These are phyloP conservation scores for Daedalea quercina DNA, from an alignment of 768 basidiomycete genomes.

Conservation along the genomic window DNA sequence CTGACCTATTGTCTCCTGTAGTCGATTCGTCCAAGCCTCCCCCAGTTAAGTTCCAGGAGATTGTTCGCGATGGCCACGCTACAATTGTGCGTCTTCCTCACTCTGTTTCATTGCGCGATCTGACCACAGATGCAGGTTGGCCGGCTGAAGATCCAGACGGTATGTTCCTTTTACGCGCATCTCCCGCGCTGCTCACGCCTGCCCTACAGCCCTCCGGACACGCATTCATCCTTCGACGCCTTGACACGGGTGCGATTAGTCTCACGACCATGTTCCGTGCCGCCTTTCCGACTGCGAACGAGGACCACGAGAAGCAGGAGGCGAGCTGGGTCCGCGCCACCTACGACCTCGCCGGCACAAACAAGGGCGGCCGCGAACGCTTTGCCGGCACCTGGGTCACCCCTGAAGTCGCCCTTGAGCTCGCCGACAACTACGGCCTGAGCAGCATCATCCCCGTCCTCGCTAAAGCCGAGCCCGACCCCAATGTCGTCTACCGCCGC, in stretches of 20 bases:
- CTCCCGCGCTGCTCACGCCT: conserved; percentile 12
- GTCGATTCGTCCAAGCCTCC: conserved; percentile 45
- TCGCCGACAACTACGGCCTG: conserved; percentile 66
- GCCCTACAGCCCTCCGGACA: conserved; percentile 58
- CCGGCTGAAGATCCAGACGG: conserved; percentile 84
- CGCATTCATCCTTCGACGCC: conserved; percentile 90
- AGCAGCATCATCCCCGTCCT: conserved; percentile 56
- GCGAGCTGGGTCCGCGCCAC: conserved; percentile 76
- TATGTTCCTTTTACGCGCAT: conserved; percentile 30
- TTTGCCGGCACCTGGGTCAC: conserved; percentile 89
- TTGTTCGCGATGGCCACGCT: conserved; percentile 80
- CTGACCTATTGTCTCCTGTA: conserved; percentile 10
- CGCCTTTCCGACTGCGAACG: conserved; percentile 78
- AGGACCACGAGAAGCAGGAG: conserved; percentile 73
- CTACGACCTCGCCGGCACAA: conserved; percentile 73
- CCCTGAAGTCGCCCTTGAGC: conserved; percentile 52
- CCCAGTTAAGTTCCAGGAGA: conserved; percentile 86
- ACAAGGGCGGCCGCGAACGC: conserved; percentile 52
- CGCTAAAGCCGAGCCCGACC: conserved; percentile 70
- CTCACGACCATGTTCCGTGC: conserved; percentile 96
- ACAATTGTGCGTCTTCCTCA: conserved; percentile 55
- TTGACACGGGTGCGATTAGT: conserved; percentile 88
- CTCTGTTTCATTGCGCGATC: conserved; percentile 5
- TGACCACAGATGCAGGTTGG: conserved; percentile 54
- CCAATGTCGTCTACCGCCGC: conserved; percentile 70